Base-by-base conservation (phyloP, 1,284 basidiomycete species). In the Pisolithus thermaeus region DNA sequence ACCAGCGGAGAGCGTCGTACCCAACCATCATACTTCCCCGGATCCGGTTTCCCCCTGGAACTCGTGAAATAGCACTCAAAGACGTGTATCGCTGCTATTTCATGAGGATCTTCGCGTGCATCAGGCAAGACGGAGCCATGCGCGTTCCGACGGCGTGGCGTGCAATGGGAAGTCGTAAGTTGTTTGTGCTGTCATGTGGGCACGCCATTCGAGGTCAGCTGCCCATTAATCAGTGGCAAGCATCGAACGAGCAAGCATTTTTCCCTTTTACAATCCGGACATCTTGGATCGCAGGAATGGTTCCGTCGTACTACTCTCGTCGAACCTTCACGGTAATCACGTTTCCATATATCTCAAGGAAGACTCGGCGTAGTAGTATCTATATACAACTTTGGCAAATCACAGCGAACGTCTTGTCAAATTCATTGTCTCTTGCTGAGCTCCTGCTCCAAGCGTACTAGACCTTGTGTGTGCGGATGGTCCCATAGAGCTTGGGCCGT, bases 391-490 rank as follows among this genome's bases (percentile, higher is more conserved):
- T n/a, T n/a, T 35, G 12, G 32, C 11, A 14, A 35, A n/a, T 35
- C 32, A 35, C 12, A 3, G 32, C 3, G 32, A 35, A 12, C 32
- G 32, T 12, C 32, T 12, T 30, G 25, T 28, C 54, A n/a, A n/a
- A n/a, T n/a, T n/a, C n/a, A n/a, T n/a, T n/a, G n/a, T n/a, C n/a
- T 46, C 65, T 77, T 75, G 47, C 69, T 72, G 28, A 88, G 67
- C 62, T 80, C 75, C 47, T 76, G 76, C 70, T 95, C 92, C 23
- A 85, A 59, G 53, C 73, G 69, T 53, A 91, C 71, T 25, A 90
- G 73, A 40, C 78, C 83, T 54, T 79, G 75, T 28, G 85, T 84
- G 60, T 88, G 80, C 7, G 81, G 74, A 59, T 90, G 84, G 46
- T 77, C 77, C 80, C 86, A 86, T 52, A 94, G 68, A 4, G 75